These are phyloP conservation scores for Pseudogymnoascus sp. DNA, from an alignment of 2,329 filamentous ascomycete genomes.

Conservation along the genomic window DNA sequence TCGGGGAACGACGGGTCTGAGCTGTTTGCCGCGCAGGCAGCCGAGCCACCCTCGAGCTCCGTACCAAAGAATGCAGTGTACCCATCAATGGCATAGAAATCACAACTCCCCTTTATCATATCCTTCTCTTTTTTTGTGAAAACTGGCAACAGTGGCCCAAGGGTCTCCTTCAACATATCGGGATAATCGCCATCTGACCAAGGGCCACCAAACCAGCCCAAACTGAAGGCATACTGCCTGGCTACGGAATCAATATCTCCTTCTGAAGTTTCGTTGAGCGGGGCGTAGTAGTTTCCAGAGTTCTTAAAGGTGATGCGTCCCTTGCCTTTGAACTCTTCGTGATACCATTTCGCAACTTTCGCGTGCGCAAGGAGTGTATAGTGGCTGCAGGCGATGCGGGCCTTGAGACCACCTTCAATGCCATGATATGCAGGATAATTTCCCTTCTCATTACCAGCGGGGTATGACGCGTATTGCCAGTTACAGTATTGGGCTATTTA, in stretches of 20 bases:
- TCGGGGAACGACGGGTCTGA: constrained; percentile 34
- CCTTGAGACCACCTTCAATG: constrained; percentile 32
- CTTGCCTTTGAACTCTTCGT: constrained; percentile 37
- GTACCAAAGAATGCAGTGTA: constrained; percentile 27
- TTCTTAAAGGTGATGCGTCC: constrained; percentile 38
- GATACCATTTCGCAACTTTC: constrained; percentile 38
- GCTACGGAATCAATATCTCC: constrained; percentile 32
- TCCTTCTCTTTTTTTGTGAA: constrained; percentile 33
- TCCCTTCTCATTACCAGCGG: constrained; percentile 30
- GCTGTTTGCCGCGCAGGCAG: constrained; percentile 35
- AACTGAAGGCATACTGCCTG: constrained; percentile 34
- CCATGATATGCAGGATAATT: constrained; percentile 39
- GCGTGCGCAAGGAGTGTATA: constrained; percentile 36
- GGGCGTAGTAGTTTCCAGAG: constrained; percentile 34
- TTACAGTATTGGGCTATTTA: constrained; percentile 36
- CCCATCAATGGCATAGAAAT: constrained; percentile 36
- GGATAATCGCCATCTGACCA: constrained; percentile 40
- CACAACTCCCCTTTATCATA: constrained; percentile 36
- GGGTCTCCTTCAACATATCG: constrained; percentile 31
- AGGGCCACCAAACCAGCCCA: constrained; percentile 39
- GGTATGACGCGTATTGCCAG: constrained; percentile 40
- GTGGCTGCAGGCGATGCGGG: constrained; percentile 39
- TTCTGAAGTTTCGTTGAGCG: constrained; percentile 28
- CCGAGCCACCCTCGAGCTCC: constrained; percentile 28
- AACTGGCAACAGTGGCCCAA: constrained; percentile 32